Evolutionary conservation across 1,139 yeast species (phyloP).

Genomic region (Lodderomyces theae): DNA sequence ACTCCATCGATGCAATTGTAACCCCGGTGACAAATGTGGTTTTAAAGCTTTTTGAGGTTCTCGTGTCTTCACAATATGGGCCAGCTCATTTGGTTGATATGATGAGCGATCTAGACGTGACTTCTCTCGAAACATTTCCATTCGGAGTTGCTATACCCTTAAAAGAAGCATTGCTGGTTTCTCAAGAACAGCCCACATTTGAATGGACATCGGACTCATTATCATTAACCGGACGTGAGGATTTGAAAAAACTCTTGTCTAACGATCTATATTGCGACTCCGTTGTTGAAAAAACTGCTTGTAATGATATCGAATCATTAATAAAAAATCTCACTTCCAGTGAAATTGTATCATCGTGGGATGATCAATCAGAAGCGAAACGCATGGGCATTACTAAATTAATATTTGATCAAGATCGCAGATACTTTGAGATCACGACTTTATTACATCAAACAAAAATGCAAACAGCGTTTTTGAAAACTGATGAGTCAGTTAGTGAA

Average conservation of each 20-base stretch:
- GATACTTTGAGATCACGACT: slow-evolving; percentile 75
- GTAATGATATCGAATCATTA: slow-evolving; percentile 39
- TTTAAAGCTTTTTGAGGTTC: slow-evolving; percentile 57
- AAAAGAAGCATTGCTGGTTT: slow-evolving; percentile 53
- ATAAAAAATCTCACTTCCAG: slow-evolving; percentile 31
- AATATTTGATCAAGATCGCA: slow-evolving; percentile 73
- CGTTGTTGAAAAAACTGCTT: slow-evolving; percentile 3
- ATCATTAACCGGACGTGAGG: slow-evolving; percentile 65
- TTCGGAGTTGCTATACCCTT: slow-evolving; percentile 67
- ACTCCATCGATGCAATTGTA: slow-evolving; percentile 53
- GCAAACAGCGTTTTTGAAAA: slow-evolving; percentile 47
- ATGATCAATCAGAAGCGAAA: slow-evolving; percentile 66
- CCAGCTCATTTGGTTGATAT: slow-evolving; percentile 55
- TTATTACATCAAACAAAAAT: slow-evolving; percentile 68
- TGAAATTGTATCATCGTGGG: slow-evolving; percentile 59
- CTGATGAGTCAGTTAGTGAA: slow-evolving; percentile 44
- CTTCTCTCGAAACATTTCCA: slow-evolving; percentile 69
- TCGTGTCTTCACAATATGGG: slow-evolving; percentile 54
- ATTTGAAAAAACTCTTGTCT: slow-evolving; percentile 30
- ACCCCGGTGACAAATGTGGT: slow-evolving; percentile 66
- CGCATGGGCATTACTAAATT: slow-evolving; percentile 63
- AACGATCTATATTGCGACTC: slow-evolving; percentile 1
- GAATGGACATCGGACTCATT: slow-evolving; percentile 52
- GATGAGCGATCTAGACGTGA: slow-evolving; percentile 56
- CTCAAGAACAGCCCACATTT: slow-evolving; percentile 56